Base-by-base conservation (phyloP, 2,329 filamentous ascomycete species). In the Fusarium pseudoanthophilum region DNA sequence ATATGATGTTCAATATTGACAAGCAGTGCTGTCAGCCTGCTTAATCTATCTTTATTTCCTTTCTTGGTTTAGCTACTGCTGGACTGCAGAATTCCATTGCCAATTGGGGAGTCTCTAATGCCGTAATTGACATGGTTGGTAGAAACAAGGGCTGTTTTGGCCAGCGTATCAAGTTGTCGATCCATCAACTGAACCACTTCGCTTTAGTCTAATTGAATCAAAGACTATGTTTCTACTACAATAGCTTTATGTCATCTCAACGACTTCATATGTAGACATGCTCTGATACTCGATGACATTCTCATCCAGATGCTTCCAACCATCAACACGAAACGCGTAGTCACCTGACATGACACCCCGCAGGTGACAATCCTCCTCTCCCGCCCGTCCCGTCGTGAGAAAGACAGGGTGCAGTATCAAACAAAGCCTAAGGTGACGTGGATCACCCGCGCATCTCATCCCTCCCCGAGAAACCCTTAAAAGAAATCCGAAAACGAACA, bases 321-420 rank as follows among this genome's bases (percentile, higher is more conserved):
- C 9, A 55, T 40, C 11, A 46, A 45, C 45, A 67, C 24, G 21
- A 15, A 43, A 42, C 39, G 43, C 34, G 51, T 16, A 24, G 28
- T 69, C 67, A 65, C 45, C 65, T 69, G 59, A 69, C 51, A 37
- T 14, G 2, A n/a, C 43, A 46, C 57, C 46, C 43, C 30, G 36
- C 53, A 34, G 43, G 37, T 39, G 13, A 24, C 16, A 24, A 37
- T 28, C n/a, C 21, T 21, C 18, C 32, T 15, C 32, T 36, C 30
- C 16, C 48, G 21, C 24, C 48, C n/a, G 4, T 34, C 30, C 30
- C 30, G 30, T 26, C 24, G 16, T 20, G 13, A 52, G 28, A 32
- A 7, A 7, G n/a, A 52, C 30, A 36, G 13, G 30, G n/a, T 14
- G 16, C 9, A 40, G 24, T 16, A 52, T 42, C 21, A 42, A 18